Evolutionary conservation across 257 asterid species (phyloP), one percentile per base, ranked within the genome.

Genomic region (Solanum lycopersicoides): DNA sequence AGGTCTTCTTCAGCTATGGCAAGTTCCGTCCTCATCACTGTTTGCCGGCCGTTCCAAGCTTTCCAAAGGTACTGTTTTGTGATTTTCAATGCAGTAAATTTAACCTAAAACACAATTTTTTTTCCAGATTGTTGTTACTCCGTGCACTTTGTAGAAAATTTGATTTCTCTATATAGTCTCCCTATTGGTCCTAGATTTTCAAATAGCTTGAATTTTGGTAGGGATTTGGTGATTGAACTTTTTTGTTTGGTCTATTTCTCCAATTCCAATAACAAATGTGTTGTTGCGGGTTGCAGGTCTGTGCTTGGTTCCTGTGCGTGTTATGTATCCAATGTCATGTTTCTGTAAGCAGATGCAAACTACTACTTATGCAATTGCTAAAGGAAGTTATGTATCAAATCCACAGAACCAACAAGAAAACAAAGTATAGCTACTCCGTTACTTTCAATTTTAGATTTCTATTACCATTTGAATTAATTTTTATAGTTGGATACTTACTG

Each of bases 281-380:
- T 42, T 37, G 86, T 75, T 83, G 69, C 16, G 89, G 14, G 20
- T 34, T 72, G 90, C 87, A 96, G 98, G 93, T 86, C 86, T 85
- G 71, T 91, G 79, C 87, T 86, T 89, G 87, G 89, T 89, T 80
- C 95, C 95, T 84, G 85, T 89, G 14, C 90, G 87, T 53, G 82
- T 89, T 32, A 28, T 86, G 72, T 82, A 76, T 86, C 94, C 93
- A 35, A 74, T 86, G 34, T 13, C 90, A 74, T 94, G 94, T 90
- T 91, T 93, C 88, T 90, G 94, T 88, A 93, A 90, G 95, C 92
- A 91, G 87, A 87, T 97, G 85, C 99, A 95, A 91, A 93, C 98
- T 35, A 37, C 92, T 72, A 82, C 96, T 4, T 94, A 94, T 91
- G 95, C 89, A 89, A 91, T 94, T 89, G 96, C 88, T 84, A 91